Base-by-base conservation (phyloP, 345 rosid genomes). In the Kernera saxatilis region DNA sequence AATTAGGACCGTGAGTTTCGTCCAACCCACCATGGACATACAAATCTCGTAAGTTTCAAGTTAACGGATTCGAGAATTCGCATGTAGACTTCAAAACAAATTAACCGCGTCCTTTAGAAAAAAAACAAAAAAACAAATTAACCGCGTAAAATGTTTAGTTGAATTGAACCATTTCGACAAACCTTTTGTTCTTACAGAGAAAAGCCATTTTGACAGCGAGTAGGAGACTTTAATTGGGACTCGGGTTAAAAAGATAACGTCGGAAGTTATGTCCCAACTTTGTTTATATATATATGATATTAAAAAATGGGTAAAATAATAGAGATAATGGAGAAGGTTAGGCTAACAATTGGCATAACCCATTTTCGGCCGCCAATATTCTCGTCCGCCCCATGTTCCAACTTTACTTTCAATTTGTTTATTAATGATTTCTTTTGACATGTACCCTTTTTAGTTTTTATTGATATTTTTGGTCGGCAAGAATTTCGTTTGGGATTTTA, bases 351-450 rank as follows among this genome's bases (percentile, higher is more conserved):
- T 29, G 41, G 59, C 71, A 55, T 62, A 8, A 23, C 51, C 26
- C 59, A 65, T 43, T 72, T 33, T 43, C 57, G 70, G 64, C 64
- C 70, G 64, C 71, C 64, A 73, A 65, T 72, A 73, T 65, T 73
- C 72, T 65, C 66, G 41, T 46, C 65, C 43, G 23, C 37, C 66
- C 35, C 77, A 65, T 73, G 71, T 64, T 73, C 77, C 43, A 51
- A 65, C 77, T 56, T 64, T 3, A 2, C 59, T 55, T 73, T 72
- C 22, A 6, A 35, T 22, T 64, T 44, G 48, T 64, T 21, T 12
- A 6, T 61, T 50, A 40, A 26, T 71, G 21, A 26, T 56, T 26
- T 27, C 10, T 41, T 14, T 27, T 29, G 41, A 40, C 72, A 30
- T 44, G 44, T 19, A 41, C 22, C 55, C 40, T 67, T 8, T 8